Evolutionary conservation across 2,329 filamentous ascomycete species (phyloP), one percentile per base, ranked within the genome.

Genomic region (Rhynchosporium graminicola): DNA sequence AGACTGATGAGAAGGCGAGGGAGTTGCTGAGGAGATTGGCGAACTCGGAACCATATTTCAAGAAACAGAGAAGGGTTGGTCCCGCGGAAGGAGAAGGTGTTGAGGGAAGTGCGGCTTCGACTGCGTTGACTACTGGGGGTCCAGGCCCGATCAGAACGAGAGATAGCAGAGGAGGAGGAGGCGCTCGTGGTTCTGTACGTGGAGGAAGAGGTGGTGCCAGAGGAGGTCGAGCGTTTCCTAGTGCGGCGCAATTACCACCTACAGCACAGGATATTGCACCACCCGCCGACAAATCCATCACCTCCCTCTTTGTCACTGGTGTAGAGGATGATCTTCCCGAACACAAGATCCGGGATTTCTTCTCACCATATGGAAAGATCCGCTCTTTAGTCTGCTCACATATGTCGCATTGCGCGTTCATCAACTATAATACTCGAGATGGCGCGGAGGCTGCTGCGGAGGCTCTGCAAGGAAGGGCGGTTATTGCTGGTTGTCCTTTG

Each of bases 251-350:
- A 68, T 77, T 93, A 40, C 91, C 92, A 2, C 92, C 92, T 0
- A 88, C 87, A 15, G 89, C 90, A 0, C 87, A 91, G 72, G 95
- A 99, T 76, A 96, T 93, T 77, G 77, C 88, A 2, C 95, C 95
- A 0, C 96, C 95, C 0, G 79, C 85, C 3, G 94, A 99, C 73
- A 84, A 81, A 61, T 95, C 91, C 63, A 89, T 99, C 74, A 96
- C 91, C 71, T 97, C 94, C 0, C 83, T 99, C 0, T 99, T 99
- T 73, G 84, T 98, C 36, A 97, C 94, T 0, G 96, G 95, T 8
- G 87, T 99, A 2, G 95, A 99, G 76, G 95, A 99, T 74, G 95
- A 99, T 72, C 81, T 99, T 6, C 93, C 94, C 2, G 95, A 99
- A 76, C 88, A 93, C 77, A 92, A 93, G 71, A 82, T 99, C 31